phyloP scores from a whole-genome alignment of 148 eudicot genomes.

The Rhododendron simsii region DNA sequence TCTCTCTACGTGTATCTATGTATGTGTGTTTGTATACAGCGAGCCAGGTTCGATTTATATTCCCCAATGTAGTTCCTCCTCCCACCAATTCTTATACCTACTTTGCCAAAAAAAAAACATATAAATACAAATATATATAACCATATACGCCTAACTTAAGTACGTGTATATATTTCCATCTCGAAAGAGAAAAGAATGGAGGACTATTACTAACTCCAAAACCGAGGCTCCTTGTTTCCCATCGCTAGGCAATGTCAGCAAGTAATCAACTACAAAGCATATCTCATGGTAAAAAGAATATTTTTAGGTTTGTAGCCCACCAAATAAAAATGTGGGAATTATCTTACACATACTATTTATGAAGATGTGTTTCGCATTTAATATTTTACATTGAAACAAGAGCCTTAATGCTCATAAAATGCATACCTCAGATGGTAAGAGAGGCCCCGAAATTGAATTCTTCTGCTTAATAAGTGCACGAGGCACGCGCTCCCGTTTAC shows the following conservation, averaged over 20 bases:
- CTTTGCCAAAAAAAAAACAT: neutral
- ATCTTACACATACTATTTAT: neutral
- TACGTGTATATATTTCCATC: neutral
- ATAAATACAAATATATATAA: neutral
- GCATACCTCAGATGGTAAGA: slow-evolving; percentile 67
- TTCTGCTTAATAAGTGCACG: slow-evolving; percentile 32
- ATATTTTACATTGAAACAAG: neutral
- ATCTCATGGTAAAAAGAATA: neutral
- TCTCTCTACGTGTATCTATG: neutral
- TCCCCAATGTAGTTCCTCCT: neutral
- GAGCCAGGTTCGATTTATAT: neutral
- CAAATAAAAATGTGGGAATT: neutral
- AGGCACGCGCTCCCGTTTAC: slow-evolving; percentile 12
- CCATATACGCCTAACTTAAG: neutral
- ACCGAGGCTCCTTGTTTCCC: neutral
- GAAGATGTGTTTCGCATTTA: neutral
- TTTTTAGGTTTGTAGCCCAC: neutral
- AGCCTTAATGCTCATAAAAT: neutral
- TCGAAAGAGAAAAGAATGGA: neutral
- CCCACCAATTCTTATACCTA: neutral
- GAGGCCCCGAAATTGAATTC: slow-evolving; percentile 26
- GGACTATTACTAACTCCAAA: neutral
- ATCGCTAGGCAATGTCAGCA: neutral
- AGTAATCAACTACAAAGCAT: neutral
- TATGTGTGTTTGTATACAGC: neutral